Conservation (phyloP, 164 flowering plant species). For the Kingdonia uniflora region DNA sequence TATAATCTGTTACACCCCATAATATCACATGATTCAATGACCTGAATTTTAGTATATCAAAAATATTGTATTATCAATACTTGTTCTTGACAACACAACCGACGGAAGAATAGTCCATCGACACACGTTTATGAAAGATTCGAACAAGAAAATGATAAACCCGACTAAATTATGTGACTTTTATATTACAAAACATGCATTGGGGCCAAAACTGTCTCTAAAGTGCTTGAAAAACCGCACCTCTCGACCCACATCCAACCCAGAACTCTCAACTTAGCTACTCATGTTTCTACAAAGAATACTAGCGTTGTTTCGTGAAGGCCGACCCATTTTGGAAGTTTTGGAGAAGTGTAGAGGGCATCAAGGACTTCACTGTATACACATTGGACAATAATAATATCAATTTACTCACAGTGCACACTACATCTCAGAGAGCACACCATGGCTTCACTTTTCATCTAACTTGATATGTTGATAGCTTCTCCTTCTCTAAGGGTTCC, state of each 20-base stretch:
- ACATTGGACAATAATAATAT: background rate
- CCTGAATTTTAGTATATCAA: no score
- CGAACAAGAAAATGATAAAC: no score
- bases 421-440: background rate
- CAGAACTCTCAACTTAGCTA: conserved; percentile 1
- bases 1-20: no score
- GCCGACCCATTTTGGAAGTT: background rate
- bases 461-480: conserved; percentile 61
- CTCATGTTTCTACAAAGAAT: conserved; percentile 4
- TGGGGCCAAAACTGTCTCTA: conserved; percentile 9
- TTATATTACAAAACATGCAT: background rate
- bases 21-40: no score
- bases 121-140: no score
- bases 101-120: no score
- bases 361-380: background rate
- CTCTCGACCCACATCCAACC: conserved; percentile 12
- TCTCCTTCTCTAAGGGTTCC: conserved; percentile 78
- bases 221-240: conserved; percentile 21
- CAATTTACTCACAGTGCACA: background rate
- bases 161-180: background rate
- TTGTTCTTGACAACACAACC: no score
- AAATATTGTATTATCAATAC: no score
- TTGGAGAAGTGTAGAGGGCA: background rate
- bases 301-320: background rate
- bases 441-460: conserved; percentile 12